A percentile compares a stretch with the other conserved stretches of the same genome.
phyloP scores from a whole-genome alignment of 2,329 filamentous ascomycete species.

The Monosporascus sp. region DNA sequence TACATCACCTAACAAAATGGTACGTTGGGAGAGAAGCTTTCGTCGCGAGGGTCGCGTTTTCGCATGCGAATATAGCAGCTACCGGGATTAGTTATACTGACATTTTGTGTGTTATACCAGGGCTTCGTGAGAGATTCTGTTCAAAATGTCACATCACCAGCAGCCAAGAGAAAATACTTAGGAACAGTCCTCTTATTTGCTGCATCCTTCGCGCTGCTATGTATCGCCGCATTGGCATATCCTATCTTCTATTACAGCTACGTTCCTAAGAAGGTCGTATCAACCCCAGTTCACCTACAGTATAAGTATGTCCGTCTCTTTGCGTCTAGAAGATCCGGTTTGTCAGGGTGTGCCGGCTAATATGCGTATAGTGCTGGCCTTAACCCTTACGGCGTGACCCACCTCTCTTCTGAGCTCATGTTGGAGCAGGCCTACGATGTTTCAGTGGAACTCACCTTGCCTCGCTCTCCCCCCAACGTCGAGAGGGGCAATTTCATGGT shows the following conservation, averaged over 20 bases:
- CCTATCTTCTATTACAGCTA: slow-evolving; percentile 51
- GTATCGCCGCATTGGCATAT: slow-evolving; percentile 44
- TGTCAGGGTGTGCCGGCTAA: slow-evolving; percentile 1
- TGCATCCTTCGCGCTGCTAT: slow-evolving; percentile 39
- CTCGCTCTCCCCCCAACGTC: slow-evolving; percentile 70
- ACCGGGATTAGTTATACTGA: background rate
- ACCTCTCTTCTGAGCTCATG: slow-evolving; percentile 51
- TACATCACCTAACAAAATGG: slow-evolving; percentile 7
- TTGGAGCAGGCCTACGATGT: slow-evolving; percentile 81
- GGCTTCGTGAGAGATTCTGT: slow-evolving; percentile 26
- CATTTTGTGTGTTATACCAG: slow-evolving; percentile 8
- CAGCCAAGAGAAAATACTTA: slow-evolving; percentile 44
- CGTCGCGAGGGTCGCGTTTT: slow-evolving; percentile 5
- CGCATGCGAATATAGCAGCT: too few relatives aligned
- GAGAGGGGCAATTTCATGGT: slow-evolving; percentile 93
- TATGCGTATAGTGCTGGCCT: slow-evolving; percentile 33
- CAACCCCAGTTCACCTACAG: slow-evolving; percentile 50
- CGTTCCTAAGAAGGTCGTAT: slow-evolving; percentile 49
- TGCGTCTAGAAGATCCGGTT: background rate
- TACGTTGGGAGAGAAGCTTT: slow-evolving; percentile 2
- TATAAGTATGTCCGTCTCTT: slow-evolving; percentile 43
- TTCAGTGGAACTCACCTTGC: slow-evolving; percentile 67
- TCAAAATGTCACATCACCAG: slow-evolving; percentile 42
- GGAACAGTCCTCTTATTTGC: slow-evolving; percentile 40
- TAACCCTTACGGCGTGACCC: slow-evolving; percentile 49